These are phyloP conservation scores for Acephala macrosclerotiorum DNA, from an alignment of 2,329 filamentous ascomycete species.

Conservation along the genomic window DNA sequence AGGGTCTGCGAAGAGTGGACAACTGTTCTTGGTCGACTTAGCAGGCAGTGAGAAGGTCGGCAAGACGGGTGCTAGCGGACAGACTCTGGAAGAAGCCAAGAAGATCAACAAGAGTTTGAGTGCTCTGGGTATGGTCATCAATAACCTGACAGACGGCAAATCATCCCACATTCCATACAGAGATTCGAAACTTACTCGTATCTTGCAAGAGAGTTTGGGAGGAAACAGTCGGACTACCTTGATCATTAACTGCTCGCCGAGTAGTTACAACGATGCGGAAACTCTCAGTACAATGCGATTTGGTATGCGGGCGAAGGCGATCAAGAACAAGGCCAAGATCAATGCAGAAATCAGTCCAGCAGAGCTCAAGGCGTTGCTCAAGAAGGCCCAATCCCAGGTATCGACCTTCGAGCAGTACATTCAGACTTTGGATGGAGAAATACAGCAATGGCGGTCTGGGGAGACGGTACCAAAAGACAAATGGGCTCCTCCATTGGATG, in stretches of 20 bases:
- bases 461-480: constrained; percentile 87
- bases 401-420: constrained; percentile 91
- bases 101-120: constrained; percentile 99
- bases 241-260: constrained; percentile 99
- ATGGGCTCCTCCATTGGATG: constrained; percentile 76
- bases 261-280: constrained; percentile 96
- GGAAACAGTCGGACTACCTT: constrained; percentile 98
- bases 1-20: constrained; percentile 93
- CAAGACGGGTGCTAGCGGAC: constrained; percentile 96
- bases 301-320: constrained; percentile 95
- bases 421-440: constrained; percentile 80
- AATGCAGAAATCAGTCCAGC: constrained; percentile 96
- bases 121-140: constrained; percentile 98
- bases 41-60: constrained; percentile 98
- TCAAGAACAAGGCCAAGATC: constrained; percentile 99
- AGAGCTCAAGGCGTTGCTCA: constrained; percentile 91
- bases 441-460: constrained; percentile 86
- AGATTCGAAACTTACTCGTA: constrained; percentile 97
- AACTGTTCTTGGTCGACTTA: constrained; percentile 96
- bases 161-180: constrained; percentile 95
- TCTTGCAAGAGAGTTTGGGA: constrained; percentile 94
- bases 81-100: constrained; percentile 97
- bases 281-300: constrained; percentile 92
- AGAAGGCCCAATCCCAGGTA: constrained; percentile 89
- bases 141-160: constrained; percentile 95